phyloP scores from a whole-genome alignment of 2,329 filamentous ascomycete genomes.

The Acarospora socialis region DNA sequence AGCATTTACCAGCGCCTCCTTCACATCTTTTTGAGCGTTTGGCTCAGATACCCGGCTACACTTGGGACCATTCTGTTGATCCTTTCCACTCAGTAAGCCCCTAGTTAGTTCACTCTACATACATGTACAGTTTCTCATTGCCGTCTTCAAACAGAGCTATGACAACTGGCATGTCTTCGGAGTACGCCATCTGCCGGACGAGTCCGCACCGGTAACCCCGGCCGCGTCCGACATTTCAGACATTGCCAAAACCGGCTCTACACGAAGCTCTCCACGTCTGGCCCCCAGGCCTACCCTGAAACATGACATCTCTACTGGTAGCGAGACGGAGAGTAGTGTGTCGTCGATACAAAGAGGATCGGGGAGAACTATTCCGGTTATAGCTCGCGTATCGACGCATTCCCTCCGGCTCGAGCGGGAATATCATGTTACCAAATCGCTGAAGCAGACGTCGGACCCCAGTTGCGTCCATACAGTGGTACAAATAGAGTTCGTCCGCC shows the following conservation, averaged over 20 bases:
- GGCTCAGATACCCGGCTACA: constrained; percentile 57
- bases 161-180: constrained; percentile 76
- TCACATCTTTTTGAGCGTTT: constrained; percentile 58
- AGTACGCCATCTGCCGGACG: constrained; percentile 38
- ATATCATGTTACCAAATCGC: constrained; percentile 64
- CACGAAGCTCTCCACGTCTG: constrained; percentile 28
- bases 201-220: constrained; percentile 33
- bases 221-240: constrained; percentile 29
- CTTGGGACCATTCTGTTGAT: constrained; percentile 48
- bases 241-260: constrained; percentile 16
- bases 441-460: constrained; percentile 58
- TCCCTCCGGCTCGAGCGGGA: constrained; percentile 72
- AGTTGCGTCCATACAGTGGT: constrained; percentile 62
- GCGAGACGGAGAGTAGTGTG: constrained; percentile 31
- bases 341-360: constrained; percentile 26
- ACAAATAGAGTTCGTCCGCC: constrained; percentile 63
- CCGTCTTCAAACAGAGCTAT: constrained; percentile 48
- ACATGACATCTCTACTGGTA: constrained; percentile 39
- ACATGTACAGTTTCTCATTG: constrained; percentile 13
- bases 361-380: constrained; percentile 41
- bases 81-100: constrained; percentile 23
- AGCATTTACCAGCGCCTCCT: constrained; percentile 42
- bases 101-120: not conserved
- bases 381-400: constrained; percentile 74
- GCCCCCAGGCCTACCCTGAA: constrained; percentile 27